These are phyloP conservation scores for Exidia glandulosa DNA, from an alignment of 768 basidiomycete species.

Conservation along the genomic window DNA sequence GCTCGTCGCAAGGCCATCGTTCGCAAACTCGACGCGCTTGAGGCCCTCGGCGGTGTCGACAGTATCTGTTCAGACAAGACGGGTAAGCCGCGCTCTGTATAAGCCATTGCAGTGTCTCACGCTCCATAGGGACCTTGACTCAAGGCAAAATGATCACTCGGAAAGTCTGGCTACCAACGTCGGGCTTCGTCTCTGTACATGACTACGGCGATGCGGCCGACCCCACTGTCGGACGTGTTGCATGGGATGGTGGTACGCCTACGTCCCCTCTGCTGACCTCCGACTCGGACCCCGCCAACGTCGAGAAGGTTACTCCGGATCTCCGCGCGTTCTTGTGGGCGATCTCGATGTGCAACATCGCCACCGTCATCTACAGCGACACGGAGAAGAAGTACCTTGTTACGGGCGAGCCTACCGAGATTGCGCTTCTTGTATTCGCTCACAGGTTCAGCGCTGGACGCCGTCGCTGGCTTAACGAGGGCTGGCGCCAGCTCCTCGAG, in stretches of 20 bases:
- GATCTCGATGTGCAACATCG: conserved; percentile 3
- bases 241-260: not conserved
- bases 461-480: conserved; percentile 1
- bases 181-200: conserved; percentile 15
- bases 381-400: conserved; percentile 23
- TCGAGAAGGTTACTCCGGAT: not conserved
- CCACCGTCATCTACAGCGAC: conserved; percentile 15
- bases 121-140: conserved; percentile 10
- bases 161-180: conserved; percentile 16
- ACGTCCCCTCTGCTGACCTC: not conserved
- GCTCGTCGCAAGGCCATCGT: conserved; percentile 50
- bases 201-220: conserved; percentile 13
- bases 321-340: not conserved
- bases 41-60: conserved; percentile 46
- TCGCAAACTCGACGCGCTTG: conserved; percentile 50
- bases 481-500: conserved; percentile 26
- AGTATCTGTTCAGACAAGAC: conserved; percentile 55
- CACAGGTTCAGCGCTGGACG: conserved; percentile 36
- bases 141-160: conserved; percentile 27
- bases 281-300: not conserved
- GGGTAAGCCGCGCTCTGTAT: conserved; percentile 37
- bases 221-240: conserved; percentile 8
- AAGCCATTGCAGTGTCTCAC: not conserved
- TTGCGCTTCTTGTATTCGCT: conserved; percentile 44
- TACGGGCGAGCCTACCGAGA: conserved; percentile 45